phyloP scores from a whole-genome alignment of 306 rosid species.

The Quercus parvula region DNA sequence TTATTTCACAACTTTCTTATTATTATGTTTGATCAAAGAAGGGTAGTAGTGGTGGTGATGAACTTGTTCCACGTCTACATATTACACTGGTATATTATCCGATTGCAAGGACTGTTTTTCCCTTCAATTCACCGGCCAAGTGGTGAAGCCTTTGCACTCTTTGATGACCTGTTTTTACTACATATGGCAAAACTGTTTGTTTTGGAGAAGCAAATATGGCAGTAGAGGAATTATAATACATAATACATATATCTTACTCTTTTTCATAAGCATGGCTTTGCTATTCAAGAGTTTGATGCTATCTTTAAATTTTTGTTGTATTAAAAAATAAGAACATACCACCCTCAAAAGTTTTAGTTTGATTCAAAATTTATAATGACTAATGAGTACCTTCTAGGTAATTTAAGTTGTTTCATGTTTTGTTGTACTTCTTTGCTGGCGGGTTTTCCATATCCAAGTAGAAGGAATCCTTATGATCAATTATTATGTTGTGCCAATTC shows the following conservation, averaged over 20 bases:
- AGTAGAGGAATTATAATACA: constrained; percentile 43
- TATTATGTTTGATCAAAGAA: too few relatives aligned
- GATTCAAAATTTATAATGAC: background rate
- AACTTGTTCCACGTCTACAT: too few relatives aligned
- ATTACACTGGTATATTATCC: too few relatives aligned
- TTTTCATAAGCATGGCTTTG: background rate
- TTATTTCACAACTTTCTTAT: too few relatives aligned
- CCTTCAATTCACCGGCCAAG: constrained; percentile 88
- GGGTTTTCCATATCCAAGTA: constrained; percentile 76
- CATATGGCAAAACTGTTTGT: constrained; percentile 72
- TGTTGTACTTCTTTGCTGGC: constrained; percentile 66
- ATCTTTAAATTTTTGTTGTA: background rate
- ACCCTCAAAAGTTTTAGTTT: background rate
- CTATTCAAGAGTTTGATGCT: background rate
- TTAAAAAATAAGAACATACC: background rate
- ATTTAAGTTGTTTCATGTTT: background rate
- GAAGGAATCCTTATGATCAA: constrained; percentile 82
- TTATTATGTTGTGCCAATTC: constrained; percentile 78
- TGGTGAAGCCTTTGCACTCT: constrained; percentile 81
- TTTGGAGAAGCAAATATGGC: constrained; percentile 81
- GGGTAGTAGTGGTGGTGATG: too few relatives aligned
- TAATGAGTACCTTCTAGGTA: background rate
- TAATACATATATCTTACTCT: background rate
- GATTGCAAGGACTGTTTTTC: constrained; percentile 59
- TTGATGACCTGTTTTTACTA: constrained; percentile 78